phyloP scores from a whole-genome alignment of 768 basidiomycete species.

The Kwoniella dejecticola region DNA sequence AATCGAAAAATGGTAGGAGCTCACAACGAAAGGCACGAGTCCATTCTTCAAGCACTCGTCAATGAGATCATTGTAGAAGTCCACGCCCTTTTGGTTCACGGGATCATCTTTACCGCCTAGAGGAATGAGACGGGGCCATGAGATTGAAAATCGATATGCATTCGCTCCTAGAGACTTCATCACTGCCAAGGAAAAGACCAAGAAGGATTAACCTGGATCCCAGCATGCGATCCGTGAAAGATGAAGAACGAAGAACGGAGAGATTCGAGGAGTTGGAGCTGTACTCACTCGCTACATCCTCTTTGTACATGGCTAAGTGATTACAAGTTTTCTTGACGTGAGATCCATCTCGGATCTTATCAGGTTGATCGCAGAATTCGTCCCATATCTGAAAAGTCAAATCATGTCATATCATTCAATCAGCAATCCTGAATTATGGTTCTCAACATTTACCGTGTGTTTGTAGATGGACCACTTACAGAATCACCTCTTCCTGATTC shows the following conservation, averaged over 20 bases:
- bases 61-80: conserved; percentile 71
- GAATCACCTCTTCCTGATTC: conserved; percentile 36
- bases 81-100: conserved; percentile 69
- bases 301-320: conserved; percentile 67
- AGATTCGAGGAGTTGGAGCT: background rate
- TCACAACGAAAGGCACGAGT: conserved; percentile 59
- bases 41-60: conserved; percentile 67
- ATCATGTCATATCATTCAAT: no score
- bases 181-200: no score
- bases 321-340: conserved; percentile 72
- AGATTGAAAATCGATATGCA: conserved; percentile 73
- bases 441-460: background rate
- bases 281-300: conserved; percentile 44
- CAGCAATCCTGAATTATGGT: no score
- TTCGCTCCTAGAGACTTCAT: conserved; percentile 68
- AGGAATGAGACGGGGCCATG: conserved; percentile 76
- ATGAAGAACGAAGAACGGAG: no score
- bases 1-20: conserved; percentile 24
- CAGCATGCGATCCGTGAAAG: no score
- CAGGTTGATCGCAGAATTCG: conserved; percentile 66
- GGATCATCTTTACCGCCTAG: conserved; percentile 69
- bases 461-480: conserved; percentile 6
- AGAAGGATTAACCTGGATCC: no score
- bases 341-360: conserved; percentile 69
- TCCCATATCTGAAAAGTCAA: conserved; percentile 63